Conservation (phyloP, 2,329 filamentous ascomycete genomes). For the Talaromyces verruculosus region DNA sequence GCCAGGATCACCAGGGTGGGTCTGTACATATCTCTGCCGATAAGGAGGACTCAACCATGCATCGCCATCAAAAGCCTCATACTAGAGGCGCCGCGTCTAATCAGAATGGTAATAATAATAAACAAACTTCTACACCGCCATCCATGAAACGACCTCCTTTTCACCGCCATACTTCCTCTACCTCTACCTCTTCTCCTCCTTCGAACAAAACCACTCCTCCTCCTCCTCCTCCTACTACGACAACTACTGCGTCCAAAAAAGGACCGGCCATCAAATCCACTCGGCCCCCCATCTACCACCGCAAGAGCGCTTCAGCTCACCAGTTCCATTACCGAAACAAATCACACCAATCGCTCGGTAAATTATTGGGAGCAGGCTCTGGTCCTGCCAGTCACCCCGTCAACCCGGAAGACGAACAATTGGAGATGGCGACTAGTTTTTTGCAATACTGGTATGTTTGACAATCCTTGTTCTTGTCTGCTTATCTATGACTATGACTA, state of each 20-base stretch:
- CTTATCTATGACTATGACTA: slow-evolving; percentile 9
- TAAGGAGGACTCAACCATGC: slow-evolving; percentile 15
- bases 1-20: slow-evolving; percentile 8
- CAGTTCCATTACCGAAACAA: slow-evolving; percentile 15
- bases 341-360: slow-evolving; percentile 34
- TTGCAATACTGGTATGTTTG: slow-evolving; percentile 47
- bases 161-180: slow-evolving; percentile 35
- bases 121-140: slow-evolving; percentile 35
- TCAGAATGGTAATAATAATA: slow-evolving; percentile 15
- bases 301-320: slow-evolving; percentile 31
- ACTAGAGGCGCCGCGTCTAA: slow-evolving; percentile 9
- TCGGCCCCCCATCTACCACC: slow-evolving; percentile 34
- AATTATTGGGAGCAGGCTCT: slow-evolving; percentile 31
- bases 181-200: slow-evolving; percentile 25
- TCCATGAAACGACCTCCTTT: slow-evolving; percentile 34
- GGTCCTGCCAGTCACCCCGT: slow-evolving; percentile 27
- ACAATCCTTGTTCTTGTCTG: slow-evolving; percentile 1
- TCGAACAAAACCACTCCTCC: slow-evolving; percentile 4
- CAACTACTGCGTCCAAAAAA: slow-evolving; percentile 36
- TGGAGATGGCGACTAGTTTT: slow-evolving; percentile 47
- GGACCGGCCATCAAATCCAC: slow-evolving; percentile 26
- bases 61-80: slow-evolving; percentile 23
- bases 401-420: slow-evolving; percentile 30
- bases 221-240: slow-evolving; percentile 31
- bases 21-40: slow-evolving; percentile 8